A percentile compares a stretch with the other conserved stretches of the same genome.
Conservation (phyloP, 768 basidiomycete species). For the Dendrothele bispora region DNA sequence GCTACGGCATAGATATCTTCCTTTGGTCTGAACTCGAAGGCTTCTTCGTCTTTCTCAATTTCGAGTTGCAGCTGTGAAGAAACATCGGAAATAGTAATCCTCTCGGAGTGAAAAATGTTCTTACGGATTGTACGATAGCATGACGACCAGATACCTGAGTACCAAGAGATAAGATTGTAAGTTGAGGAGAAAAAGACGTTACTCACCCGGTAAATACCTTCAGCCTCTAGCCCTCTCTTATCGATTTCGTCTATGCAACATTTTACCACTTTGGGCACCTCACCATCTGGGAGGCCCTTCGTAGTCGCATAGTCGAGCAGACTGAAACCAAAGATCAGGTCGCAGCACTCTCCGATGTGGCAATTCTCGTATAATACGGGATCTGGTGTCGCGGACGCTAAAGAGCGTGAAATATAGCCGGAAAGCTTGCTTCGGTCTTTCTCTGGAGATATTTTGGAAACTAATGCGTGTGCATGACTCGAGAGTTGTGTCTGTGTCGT, state of each 20-base stretch:
- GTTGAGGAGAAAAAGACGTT: constrained; percentile 1
- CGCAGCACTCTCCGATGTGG: constrained; percentile 80
- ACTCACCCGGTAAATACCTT: constrained; percentile 79
- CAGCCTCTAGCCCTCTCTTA: constrained; percentile 69
- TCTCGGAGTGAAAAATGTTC: constrained; percentile 16
- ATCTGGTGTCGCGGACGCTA: constrained; percentile 67
- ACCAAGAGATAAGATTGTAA: constrained; percentile 8
- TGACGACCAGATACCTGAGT: constrained; percentile 79
- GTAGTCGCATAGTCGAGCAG: constrained; percentile 88
- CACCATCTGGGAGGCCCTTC: constrained; percentile 67
- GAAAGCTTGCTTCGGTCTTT: constrained; percentile 64
- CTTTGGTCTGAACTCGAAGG: constrained; percentile 69
- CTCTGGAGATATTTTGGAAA: constrained; percentile 69
- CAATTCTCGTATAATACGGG: constrained; percentile 76
- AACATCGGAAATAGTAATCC: background rate
- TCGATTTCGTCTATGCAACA: constrained; percentile 86
- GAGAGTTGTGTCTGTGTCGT: constrained; percentile 76
- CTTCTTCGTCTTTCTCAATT: constrained; percentile 79
- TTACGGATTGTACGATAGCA: constrained; percentile 79
- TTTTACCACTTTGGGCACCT: constrained; percentile 76
- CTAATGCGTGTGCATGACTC: constrained; percentile 56
- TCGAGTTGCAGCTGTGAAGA: constrained; percentile 71
- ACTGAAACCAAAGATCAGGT: constrained; percentile 87
- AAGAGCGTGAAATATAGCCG: constrained; percentile 56
- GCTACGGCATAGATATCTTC: constrained; percentile 86